A percentile compares a stretch with the other conserved stretches of the same genome.
phyloP scores from a whole-genome alignment of 208 protist species.

The Novymonas esmeraldas region DNA sequence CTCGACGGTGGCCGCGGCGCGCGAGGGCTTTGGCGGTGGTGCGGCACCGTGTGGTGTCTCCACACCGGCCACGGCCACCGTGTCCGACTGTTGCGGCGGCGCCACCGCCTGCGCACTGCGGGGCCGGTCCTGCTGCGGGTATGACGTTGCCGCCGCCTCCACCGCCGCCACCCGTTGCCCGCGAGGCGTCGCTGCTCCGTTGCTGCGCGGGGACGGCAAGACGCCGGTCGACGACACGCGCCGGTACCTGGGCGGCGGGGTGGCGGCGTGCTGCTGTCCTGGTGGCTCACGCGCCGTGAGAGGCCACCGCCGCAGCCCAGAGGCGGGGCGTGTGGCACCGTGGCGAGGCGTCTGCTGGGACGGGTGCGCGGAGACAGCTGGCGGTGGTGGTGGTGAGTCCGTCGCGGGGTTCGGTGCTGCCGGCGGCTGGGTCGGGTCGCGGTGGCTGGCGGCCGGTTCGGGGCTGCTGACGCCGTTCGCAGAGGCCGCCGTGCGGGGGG shows the following conservation, averaged over 20 bases:
- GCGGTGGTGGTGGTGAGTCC: too few relatives aligned
- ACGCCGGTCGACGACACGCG: constrained; percentile 1
- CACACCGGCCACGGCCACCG: too few relatives aligned
- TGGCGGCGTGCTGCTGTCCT: background rate
- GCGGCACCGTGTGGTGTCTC: too few relatives aligned
- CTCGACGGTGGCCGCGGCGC: too few relatives aligned
- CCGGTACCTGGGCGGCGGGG: background rate
- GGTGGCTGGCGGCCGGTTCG: background rate
- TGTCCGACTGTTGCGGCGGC: too few relatives aligned
- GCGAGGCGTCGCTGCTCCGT: background rate
- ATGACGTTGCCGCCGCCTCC: background rate
- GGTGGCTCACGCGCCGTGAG: background rate
- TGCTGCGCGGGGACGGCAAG: background rate
- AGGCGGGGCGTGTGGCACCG: background rate
- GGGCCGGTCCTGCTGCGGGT: background rate
- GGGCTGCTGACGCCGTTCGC: too few relatives aligned
- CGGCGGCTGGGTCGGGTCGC: background rate
- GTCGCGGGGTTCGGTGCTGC: background rate
- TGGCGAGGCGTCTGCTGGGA: background rate
- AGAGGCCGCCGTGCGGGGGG: too few relatives aligned
- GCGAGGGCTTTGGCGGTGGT: background rate
- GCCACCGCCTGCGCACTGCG: background rate
- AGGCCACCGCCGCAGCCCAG: background rate
- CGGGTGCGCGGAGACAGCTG: background rate
- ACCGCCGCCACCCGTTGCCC: background rate